Percentiles rank a stretch among this genome's conserved stretches.
Conservation (phyloP, 441 rosid genomes). For the Brassica hybrid region DNA sequence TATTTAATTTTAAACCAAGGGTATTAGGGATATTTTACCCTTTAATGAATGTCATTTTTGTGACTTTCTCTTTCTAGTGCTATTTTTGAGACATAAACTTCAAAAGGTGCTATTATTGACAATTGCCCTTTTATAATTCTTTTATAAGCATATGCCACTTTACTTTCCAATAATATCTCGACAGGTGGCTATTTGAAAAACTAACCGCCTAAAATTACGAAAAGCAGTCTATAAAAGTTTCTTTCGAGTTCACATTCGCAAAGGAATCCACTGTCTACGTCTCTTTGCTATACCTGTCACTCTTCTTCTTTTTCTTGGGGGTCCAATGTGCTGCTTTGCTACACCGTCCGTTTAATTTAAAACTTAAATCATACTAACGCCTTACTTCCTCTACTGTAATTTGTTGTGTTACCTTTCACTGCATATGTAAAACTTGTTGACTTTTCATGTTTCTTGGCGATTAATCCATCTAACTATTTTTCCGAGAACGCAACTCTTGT, state of each 20-base stretch:
- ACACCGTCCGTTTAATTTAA: too few species aligned
- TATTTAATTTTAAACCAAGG: too few species aligned
- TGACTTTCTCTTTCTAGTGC: too few species aligned
- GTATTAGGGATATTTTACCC: too few species aligned
- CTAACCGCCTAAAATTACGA: slow-evolving; percentile 19
- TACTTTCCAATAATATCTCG: slow-evolving; percentile 17
- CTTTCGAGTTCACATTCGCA: slow-evolving; percentile 9
- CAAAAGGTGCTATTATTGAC: too few species aligned
- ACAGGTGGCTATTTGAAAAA: slow-evolving; percentile 27
- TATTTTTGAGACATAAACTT: too few species aligned
- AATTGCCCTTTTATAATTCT: not conserved
- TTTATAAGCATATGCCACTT: slow-evolving; percentile 34
- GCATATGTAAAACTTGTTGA: too few species aligned
- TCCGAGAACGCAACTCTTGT: not conserved
- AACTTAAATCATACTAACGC: not conserved
- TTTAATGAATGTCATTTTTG: too few species aligned
- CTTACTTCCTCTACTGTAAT: too few species aligned
- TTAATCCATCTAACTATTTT: not conserved
- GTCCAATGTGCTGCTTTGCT: not conserved
- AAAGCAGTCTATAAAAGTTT: slow-evolving; percentile 17
- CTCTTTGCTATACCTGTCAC: slow-evolving; percentile 3
- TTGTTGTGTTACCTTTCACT: too few species aligned
- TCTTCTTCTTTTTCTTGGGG: too few species aligned
- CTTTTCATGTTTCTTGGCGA: too few species aligned
- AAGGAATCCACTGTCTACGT: slow-evolving; percentile 26